Percentiles rank a stretch among this genome's conserved stretches.
Conservation (phyloP, 257 asterid genomes). For the Pogostemon cablin region DNA sequence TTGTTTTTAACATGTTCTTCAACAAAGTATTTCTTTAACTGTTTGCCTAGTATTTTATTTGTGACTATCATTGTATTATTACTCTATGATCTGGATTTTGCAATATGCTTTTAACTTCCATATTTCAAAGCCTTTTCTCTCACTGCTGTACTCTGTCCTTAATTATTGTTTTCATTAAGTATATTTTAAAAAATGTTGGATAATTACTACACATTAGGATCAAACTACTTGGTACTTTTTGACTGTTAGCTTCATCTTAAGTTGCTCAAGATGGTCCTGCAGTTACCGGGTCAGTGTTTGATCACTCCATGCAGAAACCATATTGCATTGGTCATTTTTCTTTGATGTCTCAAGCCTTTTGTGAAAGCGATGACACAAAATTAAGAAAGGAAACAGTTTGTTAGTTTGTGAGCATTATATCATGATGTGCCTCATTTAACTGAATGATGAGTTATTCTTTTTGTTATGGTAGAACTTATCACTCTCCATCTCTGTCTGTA, state of each 20-base stretch:
- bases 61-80: too few species aligned
- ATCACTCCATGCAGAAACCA: background rate
- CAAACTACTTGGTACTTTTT: background rate
- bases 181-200: background rate
- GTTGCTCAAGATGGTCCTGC: background rate
- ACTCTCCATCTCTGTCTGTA: slow-evolving; percentile 22
- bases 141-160: background rate
- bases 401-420: background rate
- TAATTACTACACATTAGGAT: background rate
- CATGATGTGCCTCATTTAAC: background rate
- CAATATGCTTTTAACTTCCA: background rate
- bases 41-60: slow-evolving; percentile 5
- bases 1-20: background rate
- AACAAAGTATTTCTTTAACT: background rate
- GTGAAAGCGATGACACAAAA: background rate
- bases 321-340: background rate
- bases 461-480: background rate
- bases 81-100: background rate
- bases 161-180: background rate
- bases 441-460: background rate
- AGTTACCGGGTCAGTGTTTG: background rate
- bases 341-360: slow-evolving; percentile 4
- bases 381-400: slow-evolving; percentile 3
- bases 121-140: background rate
- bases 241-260: background rate